Evolutionary conservation across 805 yeast species (phyloP), one percentile per base, ranked within the genome.

Genomic region (Nakazawaea siamensis): DNA sequence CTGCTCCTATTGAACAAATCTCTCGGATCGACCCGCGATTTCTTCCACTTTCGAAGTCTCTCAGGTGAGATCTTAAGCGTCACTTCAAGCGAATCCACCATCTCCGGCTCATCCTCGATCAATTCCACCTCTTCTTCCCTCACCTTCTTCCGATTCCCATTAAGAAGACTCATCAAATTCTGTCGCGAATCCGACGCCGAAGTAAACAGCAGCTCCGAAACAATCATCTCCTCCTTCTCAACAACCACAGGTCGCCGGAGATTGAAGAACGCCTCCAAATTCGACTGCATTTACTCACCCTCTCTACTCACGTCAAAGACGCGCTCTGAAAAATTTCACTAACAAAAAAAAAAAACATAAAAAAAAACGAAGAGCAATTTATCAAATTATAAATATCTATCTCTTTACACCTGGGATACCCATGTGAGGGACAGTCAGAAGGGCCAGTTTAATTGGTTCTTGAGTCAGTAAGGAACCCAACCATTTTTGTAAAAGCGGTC

Each of bases 261-360:
- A 3, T 14, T 18, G 24, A 35, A 35, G 15, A 35, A 35, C 13
- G 20, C 23, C 16, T 35, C 38, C 18, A 35, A 16, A 31, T 31
- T 35, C 5, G 34, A 30, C 18, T 35, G 38, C 38, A 35, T 35
- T 20, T 10, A n/a, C n/a, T n/a, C n/a, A n/a, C n/a, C n/a, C n/a
- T n/a, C n/a, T n/a, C n/a, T n/a, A n/a, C n/a, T n/a, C n/a, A n/a
- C n/a, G n/a, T n/a, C n/a, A n/a, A n/a, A n/a, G n/a, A n/a, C n/a
- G n/a, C n/a, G n/a, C n/a, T n/a, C n/a, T n/a, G n/a, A n/a, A n/a
- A n/a, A n/a, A n/a, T n/a, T n/a, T n/a, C 24, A 21, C 8, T n/a
- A n/a, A n/a, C n/a, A n/a, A n/a, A n/a, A n/a, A n/a, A n/a, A n/a
- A n/a, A n/a, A n/a, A n/a, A n/a, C n/a, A n/a, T n/a, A n/a, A n/a